phyloP scores from a whole-genome alignment of 2,329 filamentous ascomycete species.

The Alternaria atra region DNA sequence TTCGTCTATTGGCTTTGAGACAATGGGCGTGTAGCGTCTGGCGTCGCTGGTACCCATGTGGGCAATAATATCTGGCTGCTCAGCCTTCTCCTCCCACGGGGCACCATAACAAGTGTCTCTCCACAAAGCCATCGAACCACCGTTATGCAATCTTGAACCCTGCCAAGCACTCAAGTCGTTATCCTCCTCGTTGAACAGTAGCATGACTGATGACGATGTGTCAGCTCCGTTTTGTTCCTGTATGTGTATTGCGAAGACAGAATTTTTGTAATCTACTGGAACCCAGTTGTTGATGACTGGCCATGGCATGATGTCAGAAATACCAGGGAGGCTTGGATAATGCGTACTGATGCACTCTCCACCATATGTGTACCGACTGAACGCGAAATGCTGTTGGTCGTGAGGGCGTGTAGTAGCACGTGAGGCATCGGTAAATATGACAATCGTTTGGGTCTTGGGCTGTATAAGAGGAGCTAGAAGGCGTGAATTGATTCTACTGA shows the following conservation, averaged over 20 bases:
- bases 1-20: background rate
- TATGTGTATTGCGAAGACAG: slow-evolving; percentile 4
- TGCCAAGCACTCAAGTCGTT: slow-evolving; percentile 14
- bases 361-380: slow-evolving; percentile 22
- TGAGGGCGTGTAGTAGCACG: background rate
- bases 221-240: background rate
- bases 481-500: background rate
- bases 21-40: background rate
- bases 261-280: slow-evolving; percentile 8
- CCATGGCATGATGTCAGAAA: background rate
- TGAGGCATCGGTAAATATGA: slow-evolving; percentile 11
- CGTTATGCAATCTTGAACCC: background rate
- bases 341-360: slow-evolving; percentile 15
- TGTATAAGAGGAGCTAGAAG: slow-evolving; percentile 19
- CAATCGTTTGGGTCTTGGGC: slow-evolving; percentile 22
- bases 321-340: background rate
- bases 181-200: slow-evolving; percentile 26
- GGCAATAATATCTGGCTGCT: background rate
- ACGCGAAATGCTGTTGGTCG: background rate
- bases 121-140: slow-evolving; percentile 21
- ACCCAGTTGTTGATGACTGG: background rate
- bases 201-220: background rate
- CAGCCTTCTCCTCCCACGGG: background rate
- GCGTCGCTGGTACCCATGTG: slow-evolving; percentile 2
- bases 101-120: slow-evolving; percentile 23